These are phyloP conservation scores for Cystofilobasidium macerans DNA, from an alignment of 768 basidiomycete genomes.

Conservation along the genomic window DNA sequence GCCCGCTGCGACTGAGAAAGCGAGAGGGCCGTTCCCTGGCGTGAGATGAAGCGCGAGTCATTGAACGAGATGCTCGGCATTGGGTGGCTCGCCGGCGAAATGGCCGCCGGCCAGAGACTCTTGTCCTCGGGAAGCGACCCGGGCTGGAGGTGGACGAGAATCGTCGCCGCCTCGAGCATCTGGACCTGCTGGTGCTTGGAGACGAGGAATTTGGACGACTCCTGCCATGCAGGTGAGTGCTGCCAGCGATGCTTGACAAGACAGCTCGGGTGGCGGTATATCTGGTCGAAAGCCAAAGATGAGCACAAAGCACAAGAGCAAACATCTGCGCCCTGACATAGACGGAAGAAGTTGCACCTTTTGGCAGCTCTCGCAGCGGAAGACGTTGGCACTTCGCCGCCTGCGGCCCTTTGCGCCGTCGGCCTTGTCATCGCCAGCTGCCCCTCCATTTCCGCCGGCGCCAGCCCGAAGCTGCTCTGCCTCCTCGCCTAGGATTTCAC, in stretches of 20 bases:
- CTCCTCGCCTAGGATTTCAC: constrained; percentile 24
- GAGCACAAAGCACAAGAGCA: constrained; percentile 16
- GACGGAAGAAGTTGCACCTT: constrained; percentile 51
- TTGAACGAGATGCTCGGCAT: constrained; percentile 29
- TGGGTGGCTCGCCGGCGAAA: constrained; percentile 31
- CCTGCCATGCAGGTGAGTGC: constrained; percentile 90
- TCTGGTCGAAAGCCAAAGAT: constrained; percentile 29
- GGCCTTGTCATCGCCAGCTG: background rate
- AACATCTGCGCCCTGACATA: background rate
- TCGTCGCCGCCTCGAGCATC: constrained; percentile 90
- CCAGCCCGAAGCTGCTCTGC: constrained; percentile 11
- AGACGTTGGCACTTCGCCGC: constrained; percentile 74
- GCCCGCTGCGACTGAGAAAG: background rate
- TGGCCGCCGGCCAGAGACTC: constrained; percentile 31
- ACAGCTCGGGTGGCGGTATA: constrained; percentile 69
- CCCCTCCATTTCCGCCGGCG: constrained; percentile 1
- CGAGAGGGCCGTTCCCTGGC: background rate
- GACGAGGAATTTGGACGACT: constrained; percentile 76
- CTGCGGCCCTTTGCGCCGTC: background rate
- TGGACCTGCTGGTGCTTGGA: constrained; percentile 98
- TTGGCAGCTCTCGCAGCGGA: constrained; percentile 85
- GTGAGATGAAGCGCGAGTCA: constrained; percentile 20
- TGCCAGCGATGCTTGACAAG: constrained; percentile 98
- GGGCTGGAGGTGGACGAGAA: constrained; percentile 73
- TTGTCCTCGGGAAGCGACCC: constrained; percentile 84